Percentiles rank a stretch among this genome's conserved stretches.
These are phyloP conservation scores for Lactifluus volemus DNA, from an alignment of 768 basidiomycete genomes.

Conservation along the genomic window DNA sequence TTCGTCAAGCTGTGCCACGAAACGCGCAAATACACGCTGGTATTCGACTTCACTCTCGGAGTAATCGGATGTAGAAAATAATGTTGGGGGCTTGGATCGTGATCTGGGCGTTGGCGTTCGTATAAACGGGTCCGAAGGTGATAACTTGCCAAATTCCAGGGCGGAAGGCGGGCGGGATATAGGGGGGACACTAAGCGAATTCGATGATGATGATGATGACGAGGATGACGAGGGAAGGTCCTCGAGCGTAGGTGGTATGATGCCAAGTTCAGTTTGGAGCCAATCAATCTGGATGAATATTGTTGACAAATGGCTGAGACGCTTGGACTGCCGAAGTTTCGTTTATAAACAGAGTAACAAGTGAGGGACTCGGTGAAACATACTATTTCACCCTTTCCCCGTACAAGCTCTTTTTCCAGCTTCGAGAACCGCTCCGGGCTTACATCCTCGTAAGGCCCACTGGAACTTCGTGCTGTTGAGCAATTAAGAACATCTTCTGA, in stretches of 20 bases:
- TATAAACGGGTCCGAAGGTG: constrained; percentile 11
- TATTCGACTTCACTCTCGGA: constrained; percentile 7
- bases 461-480: constrained; percentile 29
- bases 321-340: constrained; percentile 42
- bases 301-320: constrained; percentile 52
- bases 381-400: constrained; percentile 82
- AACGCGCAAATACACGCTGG: constrained; percentile 19
- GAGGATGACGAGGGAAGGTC: constrained; percentile 29
- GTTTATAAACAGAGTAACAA: neutral
- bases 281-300: constrained; percentile 73
- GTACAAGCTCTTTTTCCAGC: constrained; percentile 76
- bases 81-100: constrained; percentile 24
- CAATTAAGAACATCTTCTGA: constrained; percentile 46
- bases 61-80: constrained; percentile 20
- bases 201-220: constrained; percentile 27
- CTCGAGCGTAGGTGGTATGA: constrained; percentile 49
- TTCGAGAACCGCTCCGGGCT: constrained; percentile 72
- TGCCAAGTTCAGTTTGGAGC: constrained; percentile 75
- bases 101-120: constrained; percentile 30
- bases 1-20: constrained; percentile 16
- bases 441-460: constrained; percentile 50
- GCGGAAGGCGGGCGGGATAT: constrained; percentile 28
- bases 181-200: constrained; percentile 22
- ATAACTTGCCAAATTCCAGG: constrained; percentile 22
- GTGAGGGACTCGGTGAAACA: constrained; percentile 25